A percentile compares a stretch with the other conserved stretches of the same genome.
These are phyloP conservation scores for Claviceps lovelessii DNA, from an alignment of 2,329 filamentous ascomycete species.

Conservation along the genomic window DNA sequence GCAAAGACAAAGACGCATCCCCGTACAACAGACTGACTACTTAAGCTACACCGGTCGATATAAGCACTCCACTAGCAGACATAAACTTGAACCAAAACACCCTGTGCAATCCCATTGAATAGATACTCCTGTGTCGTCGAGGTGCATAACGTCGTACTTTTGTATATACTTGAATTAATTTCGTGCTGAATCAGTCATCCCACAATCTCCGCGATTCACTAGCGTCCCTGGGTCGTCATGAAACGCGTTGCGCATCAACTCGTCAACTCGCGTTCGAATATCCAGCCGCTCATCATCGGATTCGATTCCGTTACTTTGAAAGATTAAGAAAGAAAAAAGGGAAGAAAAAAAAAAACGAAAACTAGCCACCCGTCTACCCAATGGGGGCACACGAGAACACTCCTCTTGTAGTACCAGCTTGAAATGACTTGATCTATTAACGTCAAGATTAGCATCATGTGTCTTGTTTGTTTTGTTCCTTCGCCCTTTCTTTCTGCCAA, in stretches of 20 bases:
- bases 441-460: background rate
- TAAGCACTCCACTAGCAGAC: background rate
- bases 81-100: background rate
- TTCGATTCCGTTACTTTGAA: background rate
- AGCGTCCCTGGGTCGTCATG: background rate
- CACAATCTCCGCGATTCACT: background rate
- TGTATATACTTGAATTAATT: background rate
- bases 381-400: constrained; percentile 10
- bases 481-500: background rate
- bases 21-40: too few relatives aligned
- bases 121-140: background rate
- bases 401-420: constrained; percentile 4
- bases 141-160: background rate
- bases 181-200: background rate
- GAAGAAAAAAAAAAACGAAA: background rate
- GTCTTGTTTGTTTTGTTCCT: background rate
- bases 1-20: too few relatives aligned
- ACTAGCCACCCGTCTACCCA: background rate
- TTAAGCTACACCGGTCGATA: background rate
- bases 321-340: background rate
- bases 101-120: background rate
- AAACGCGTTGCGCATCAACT: background rate
- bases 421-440: constrained; percentile 6
- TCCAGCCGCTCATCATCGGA: background rate
- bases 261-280: background rate